A percentile compares a stretch with the other conserved stretches of the same genome.
Conservation (phyloP, 805 yeast species). For the Naumovozyma castellii region DNA sequence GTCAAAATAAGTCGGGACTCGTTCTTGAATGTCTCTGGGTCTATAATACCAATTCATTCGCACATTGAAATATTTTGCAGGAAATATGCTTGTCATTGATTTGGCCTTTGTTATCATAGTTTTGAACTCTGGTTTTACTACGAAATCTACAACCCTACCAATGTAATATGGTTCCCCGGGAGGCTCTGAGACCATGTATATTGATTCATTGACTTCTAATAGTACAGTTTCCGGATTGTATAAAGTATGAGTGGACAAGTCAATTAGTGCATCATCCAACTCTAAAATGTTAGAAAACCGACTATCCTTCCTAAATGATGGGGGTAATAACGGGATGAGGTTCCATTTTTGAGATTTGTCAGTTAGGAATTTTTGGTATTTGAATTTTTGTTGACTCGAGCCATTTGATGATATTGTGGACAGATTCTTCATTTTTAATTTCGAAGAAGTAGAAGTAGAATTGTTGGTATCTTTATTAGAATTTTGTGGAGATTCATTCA, state of each 20-base stretch:
- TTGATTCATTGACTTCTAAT: constrained; percentile 40
- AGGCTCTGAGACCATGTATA: constrained; percentile 82
- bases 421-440: too few relatives aligned
- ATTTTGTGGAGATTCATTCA: neutral
- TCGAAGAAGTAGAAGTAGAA: neutral
- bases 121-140: constrained; percentile 22
- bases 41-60: constrained; percentile 88
- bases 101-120: constrained; percentile 8
- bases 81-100: constrained; percentile 25
- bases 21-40: constrained; percentile 70
- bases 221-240: constrained; percentile 12
- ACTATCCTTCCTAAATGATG: constrained; percentile 22
- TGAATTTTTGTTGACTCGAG: constrained; percentile 5
- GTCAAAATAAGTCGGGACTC: constrained; percentile 39
- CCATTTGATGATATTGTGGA: neutral
- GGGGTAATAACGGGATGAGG: constrained; percentile 27
- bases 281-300: constrained; percentile 33
- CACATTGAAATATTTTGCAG: constrained; percentile 47
- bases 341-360: constrained; percentile 23
- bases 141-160: constrained; percentile 74
- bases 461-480: neutral
- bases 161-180: constrained; percentile 91
- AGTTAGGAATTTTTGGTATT: constrained; percentile 18
- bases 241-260: constrained; percentile 22
- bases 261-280: constrained; percentile 32